A percentile compares a stretch with the other conserved stretches of the same genome.
These are phyloP conservation scores for Nicotiana tabacum DNA, from an alignment of 257 asterid species.

Conservation along the genomic window DNA sequence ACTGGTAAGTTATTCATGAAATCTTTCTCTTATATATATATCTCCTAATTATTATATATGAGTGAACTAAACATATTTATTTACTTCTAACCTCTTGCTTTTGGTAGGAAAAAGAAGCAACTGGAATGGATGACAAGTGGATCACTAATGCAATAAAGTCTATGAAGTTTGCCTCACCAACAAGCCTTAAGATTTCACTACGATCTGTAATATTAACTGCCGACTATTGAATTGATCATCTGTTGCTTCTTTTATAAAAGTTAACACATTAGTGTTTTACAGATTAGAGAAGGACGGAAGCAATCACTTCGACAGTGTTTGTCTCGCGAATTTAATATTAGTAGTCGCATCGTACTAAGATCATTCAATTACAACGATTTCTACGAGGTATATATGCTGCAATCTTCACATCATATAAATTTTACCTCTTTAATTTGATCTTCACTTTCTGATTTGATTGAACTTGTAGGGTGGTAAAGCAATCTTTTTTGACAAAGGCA, in stretches of 20 bases:
- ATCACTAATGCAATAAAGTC: constrained; percentile 6
- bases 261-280: not conserved
- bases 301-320: constrained; percentile 7
- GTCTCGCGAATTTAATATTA: constrained; percentile 8
- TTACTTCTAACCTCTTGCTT: too few relatives aligned
- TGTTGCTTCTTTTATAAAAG: not conserved
- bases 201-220: constrained; percentile 5
- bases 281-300: constrained; percentile 17
- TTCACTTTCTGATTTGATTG: not conserved
- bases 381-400: constrained; percentile 2
- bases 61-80: too few relatives aligned
- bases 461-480: constrained; percentile 19
- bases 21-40: not conserved
- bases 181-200: constrained; percentile 19
- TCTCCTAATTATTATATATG: too few relatives aligned
- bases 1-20: not conserved
- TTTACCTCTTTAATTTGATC: not conserved
- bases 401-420: too few relatives aligned
- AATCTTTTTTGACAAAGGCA: constrained; percentile 6
- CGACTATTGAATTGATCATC: not conserved
- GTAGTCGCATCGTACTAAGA: not conserved
- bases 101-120: not conserved
- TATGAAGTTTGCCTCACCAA: constrained; percentile 20
- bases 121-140: constrained; percentile 11
- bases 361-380: constrained; percentile 6